Evolutionary conservation across 106 monocot species (phyloP).

Genomic region (Hemerocallis citrina): DNA sequence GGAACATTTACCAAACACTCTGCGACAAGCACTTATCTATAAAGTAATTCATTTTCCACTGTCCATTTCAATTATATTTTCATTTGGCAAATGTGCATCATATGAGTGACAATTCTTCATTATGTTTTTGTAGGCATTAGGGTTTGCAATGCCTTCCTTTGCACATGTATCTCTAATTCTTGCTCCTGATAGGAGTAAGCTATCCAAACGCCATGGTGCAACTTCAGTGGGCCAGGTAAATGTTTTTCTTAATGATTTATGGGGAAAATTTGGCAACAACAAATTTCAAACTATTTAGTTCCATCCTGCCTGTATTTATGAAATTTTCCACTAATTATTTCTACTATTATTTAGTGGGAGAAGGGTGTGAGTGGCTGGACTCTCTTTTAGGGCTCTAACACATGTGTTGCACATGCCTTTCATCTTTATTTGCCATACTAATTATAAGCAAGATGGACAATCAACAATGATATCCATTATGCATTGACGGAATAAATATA

Average conservation of each 20-base stretch:
- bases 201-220: slow-evolving; percentile 99
- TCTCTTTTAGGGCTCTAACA: no score
- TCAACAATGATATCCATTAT: no score
- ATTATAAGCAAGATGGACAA: no score
- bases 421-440: no score
- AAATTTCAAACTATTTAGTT: background rate
- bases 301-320: background rate
- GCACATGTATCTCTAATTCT: slow-evolving; percentile 99
- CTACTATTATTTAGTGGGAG: no score
- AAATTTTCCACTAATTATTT: background rate
- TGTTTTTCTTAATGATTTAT: background rate
- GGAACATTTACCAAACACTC: slow-evolving; percentile 95
- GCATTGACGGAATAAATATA: no score
- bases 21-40: slow-evolving; percentile 93
- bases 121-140: slow-evolving; percentile 57
- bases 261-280: no score
- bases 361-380: no score
- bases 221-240: slow-evolving; percentile 96
- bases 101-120: background rate
- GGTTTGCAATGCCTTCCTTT: slow-evolving; percentile 88
- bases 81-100: background rate
- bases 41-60: slow-evolving; percentile 39
- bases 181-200: slow-evolving; percentile 95
- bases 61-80: background rate
- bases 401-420: no score